Evolutionary conservation across 768 basidiomycete genomes (phyloP).

Genomic region (Leucocoprinus sp.): DNA sequence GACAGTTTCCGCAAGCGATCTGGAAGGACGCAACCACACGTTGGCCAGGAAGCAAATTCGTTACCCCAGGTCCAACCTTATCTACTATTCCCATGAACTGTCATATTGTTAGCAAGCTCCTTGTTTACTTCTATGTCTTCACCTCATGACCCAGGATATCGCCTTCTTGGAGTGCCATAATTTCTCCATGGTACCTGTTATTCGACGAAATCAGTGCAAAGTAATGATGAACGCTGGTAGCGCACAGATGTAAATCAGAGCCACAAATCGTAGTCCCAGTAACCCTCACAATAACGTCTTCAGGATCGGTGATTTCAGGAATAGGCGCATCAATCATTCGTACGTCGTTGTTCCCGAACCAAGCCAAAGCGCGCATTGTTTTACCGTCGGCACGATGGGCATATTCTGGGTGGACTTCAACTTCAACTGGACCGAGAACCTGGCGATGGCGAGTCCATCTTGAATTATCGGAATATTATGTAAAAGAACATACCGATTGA

Average conservation of each 20-base stretch:
- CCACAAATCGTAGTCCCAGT: conserved; percentile 74
- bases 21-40: conserved; percentile 78
- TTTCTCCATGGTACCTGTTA: conserved; percentile 54
- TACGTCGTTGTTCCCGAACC: conserved; percentile 51
- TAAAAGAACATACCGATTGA: conserved; percentile 18
- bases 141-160: conserved; percentile 74
- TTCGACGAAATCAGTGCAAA: not conserved
- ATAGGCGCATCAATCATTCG: conserved; percentile 31
- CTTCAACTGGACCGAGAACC: conserved; percentile 32
- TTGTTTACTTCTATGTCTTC: not conserved
- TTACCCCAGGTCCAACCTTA: conserved; percentile 56
- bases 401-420: conserved; percentile 35
- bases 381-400: conserved; percentile 40
- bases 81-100: conserved; percentile 66
- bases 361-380: conserved; percentile 63
- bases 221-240: not conserved
- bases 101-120: not conserved
- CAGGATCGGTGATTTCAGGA: conserved; percentile 58
- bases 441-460: no score
- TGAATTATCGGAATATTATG: no score
- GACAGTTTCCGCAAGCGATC: conserved; percentile 65
- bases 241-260: conserved; percentile 50
- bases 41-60: conserved; percentile 51
- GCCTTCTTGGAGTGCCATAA: conserved; percentile 58
- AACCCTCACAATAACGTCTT: conserved; percentile 68